These are phyloP conservation scores for Aspergillus neotritici DNA, from an alignment of 2,329 filamentous ascomycete genomes.

Conservation along the genomic window DNA sequence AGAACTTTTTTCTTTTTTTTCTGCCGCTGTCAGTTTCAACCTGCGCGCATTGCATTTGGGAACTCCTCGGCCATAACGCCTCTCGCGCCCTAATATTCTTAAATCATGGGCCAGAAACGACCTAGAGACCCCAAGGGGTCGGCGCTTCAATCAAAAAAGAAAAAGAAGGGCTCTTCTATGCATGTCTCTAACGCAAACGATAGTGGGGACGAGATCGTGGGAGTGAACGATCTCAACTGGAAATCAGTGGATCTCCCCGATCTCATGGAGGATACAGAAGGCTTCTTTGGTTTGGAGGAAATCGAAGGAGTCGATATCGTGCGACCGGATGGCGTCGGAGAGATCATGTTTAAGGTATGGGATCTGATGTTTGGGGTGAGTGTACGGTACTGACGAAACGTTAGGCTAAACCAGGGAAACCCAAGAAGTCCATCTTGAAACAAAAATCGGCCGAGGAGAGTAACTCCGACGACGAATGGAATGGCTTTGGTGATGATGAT, in stretches of 20 bases:
- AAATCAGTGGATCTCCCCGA: conserved; percentile 64
- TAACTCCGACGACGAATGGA: conserved; percentile 54
- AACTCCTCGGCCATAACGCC: conserved; percentile 9
- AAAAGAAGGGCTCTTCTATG: conserved; percentile 25
- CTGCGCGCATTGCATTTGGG: too few relatives aligned
- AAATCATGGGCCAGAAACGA: conserved; percentile 34
- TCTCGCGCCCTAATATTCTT: background rate
- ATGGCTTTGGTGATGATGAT: conserved; percentile 57
- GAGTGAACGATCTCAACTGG: conserved; percentile 54
- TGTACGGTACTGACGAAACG: conserved; percentile 5
- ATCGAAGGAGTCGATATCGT: conserved; percentile 88
- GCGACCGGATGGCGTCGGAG: conserved; percentile 52
- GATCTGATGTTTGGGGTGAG: background rate
- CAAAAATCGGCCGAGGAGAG: conserved; percentile 13
- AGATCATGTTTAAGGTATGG: conserved; percentile 40
- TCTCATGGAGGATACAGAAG: conserved; percentile 80
- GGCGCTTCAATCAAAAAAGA: conserved; percentile 30
- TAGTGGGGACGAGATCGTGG: conserved; percentile 25
- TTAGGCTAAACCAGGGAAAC: conserved; percentile 32
- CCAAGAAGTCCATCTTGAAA: conserved; percentile 30
- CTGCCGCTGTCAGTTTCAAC: conserved; percentile 34
- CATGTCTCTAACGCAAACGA: conserved; percentile 13
- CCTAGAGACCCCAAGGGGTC: conserved; percentile 27
- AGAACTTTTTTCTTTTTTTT: conserved; percentile 24
- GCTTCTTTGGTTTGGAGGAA: conserved; percentile 87